A percentile compares a stretch with the other conserved stretches of the same genome.
phyloP scores from a whole-genome alignment of 257 asterid genomes.

The Solanum sitiens region DNA sequence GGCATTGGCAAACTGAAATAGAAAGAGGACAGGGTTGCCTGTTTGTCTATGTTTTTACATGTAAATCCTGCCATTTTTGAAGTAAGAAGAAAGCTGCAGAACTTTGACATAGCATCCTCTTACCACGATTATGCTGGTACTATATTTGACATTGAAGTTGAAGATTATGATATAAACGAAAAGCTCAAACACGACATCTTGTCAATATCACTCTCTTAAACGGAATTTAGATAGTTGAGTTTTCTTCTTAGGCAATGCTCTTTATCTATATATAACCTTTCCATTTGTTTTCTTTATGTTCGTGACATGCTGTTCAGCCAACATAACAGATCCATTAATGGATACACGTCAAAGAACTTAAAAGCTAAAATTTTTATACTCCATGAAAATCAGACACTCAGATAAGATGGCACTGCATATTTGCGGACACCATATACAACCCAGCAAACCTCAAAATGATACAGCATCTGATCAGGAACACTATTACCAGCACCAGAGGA shows the following conservation, averaged over 20 bases:
- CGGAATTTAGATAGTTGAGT: not conserved
- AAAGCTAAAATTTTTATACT: not conserved
- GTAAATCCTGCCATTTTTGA: not conserved
- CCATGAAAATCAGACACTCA: not conserved
- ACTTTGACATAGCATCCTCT: not conserved
- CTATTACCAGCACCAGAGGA: not conserved
- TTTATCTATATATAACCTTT: not conserved
- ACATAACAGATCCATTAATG: not conserved
- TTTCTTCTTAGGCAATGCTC: not conserved
- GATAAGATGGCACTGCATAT: not conserved
- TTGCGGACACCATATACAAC: not conserved
- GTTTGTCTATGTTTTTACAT: not conserved
- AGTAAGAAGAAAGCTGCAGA: not conserved
- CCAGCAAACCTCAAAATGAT: not conserved
- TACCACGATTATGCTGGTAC: not conserved
- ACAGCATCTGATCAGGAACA: not conserved
- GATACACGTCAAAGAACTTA: not conserved
- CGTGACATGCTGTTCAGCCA: not conserved
- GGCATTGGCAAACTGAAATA: not conserved
- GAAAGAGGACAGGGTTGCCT: not conserved
- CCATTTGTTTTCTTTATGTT: not conserved
- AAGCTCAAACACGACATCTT: not conserved
- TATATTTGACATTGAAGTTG: not conserved
- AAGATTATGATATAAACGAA: not conserved
- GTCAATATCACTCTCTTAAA: not conserved